Percentiles rank a stretch among this genome's conserved stretches.
Evolutionary conservation across 176 grass and related monocot genomes (phyloP).

Genomic region (Zoysia pacifica): DNA sequence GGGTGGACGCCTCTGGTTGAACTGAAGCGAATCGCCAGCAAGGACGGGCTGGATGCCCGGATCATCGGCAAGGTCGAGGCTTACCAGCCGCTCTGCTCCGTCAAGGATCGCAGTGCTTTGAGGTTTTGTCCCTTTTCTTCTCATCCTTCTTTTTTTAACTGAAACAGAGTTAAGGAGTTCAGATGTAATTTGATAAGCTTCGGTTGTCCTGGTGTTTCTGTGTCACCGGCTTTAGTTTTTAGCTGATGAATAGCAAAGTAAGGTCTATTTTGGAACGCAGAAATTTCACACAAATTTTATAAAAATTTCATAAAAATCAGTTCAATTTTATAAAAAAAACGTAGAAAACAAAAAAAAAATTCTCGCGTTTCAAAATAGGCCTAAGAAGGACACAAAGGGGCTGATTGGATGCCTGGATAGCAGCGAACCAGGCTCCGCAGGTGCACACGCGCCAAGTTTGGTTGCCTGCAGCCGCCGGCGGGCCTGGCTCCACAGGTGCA

Average conservation of each 20-base stretch:
- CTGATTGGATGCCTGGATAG: too few species aligned
- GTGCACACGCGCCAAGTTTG: too few species aligned
- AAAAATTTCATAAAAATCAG: too few species aligned
- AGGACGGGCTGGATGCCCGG: conserved; percentile 58
- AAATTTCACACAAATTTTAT: too few species aligned
- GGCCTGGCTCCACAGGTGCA: too few species aligned
- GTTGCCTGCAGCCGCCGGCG: too few species aligned
- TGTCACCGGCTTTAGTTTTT: not conserved
- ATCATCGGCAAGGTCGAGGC: conserved; percentile 73
- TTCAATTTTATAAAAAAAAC: too few species aligned
- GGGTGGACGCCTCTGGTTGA: conserved; percentile 83
- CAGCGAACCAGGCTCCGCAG: too few species aligned
- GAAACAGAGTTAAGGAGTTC: not conserved
- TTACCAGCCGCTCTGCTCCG: conserved; percentile 80
- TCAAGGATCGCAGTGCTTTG: conserved; percentile 76
- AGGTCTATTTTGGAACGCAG: too few species aligned
- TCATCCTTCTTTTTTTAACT: not conserved
- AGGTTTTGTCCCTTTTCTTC: conserved; percentile 34
- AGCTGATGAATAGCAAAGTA: not conserved
- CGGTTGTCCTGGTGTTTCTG: not conserved
- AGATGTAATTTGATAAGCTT: not conserved
- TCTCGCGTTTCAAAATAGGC: too few species aligned
- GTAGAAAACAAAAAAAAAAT: too few species aligned
- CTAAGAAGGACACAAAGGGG: too few species aligned
- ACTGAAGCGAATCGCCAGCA: conserved; percentile 56